Percentiles rank a stretch among this genome's conserved stretches.
Evolutionary conservation across 345 rosid species (phyloP).

Genomic region (Syzygium jambos): DNA sequence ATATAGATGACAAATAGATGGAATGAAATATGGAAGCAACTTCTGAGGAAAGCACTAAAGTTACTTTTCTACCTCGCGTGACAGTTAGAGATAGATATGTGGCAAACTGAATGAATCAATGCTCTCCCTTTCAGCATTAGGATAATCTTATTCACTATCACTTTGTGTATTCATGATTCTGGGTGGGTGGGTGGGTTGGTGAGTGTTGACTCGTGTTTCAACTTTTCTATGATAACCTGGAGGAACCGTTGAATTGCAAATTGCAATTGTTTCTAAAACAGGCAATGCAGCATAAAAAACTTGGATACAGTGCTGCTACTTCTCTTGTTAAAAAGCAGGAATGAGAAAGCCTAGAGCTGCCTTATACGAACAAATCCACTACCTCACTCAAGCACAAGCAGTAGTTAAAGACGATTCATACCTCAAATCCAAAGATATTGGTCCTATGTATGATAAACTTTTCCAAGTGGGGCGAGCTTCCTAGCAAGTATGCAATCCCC

Average conservation of each 20-base stretch:
- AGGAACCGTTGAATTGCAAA: neutral
- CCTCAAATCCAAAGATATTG: neutral
- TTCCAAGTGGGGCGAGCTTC: fast-evolving
- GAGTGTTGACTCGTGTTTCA: neutral
- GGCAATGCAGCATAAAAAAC: neutral
- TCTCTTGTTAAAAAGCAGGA: neutral
- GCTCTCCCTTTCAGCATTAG: neutral
- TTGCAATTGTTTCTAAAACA: neutral
- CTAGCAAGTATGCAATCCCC: neutral
- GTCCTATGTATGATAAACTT: neutral
- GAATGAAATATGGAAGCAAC: neutral
- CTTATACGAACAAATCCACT: neutral
- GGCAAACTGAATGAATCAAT: too few species aligned
- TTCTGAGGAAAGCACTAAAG: neutral
- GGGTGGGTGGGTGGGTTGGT: too few species aligned
- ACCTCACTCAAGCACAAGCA: neutral
- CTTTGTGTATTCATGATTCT: too few species aligned
- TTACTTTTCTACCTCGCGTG: neutral
- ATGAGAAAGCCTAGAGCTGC: neutral
- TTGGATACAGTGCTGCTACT: neutral
- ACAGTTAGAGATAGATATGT: too few species aligned
- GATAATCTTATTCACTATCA: too few species aligned
- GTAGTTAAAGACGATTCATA: neutral
- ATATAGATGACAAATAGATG: neutral
- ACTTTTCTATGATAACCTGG: neutral